A percentile compares a stretch with the other conserved stretches of the same genome.
Conservation (phyloP, 495 filamentous ascomycete species). For the Aspergillus panamensis region DNA sequence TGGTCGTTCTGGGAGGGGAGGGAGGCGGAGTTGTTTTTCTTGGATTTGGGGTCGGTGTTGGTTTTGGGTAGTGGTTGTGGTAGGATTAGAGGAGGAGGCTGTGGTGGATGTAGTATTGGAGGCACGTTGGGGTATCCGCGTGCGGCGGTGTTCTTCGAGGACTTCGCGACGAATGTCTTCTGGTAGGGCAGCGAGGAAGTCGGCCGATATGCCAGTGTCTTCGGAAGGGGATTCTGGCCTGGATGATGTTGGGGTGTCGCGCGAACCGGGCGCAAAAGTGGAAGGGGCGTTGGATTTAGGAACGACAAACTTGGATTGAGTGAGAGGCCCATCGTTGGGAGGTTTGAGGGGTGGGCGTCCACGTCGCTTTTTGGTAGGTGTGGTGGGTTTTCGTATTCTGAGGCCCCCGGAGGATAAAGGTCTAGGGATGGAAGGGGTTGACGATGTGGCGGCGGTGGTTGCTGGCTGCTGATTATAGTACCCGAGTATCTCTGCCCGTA, state of each 20-base stretch:
- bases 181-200: conserved; percentile 77
- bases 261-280: background rate
- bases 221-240: conserved; percentile 8
- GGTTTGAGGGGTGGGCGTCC: conserved; percentile 43
- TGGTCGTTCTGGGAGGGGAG: conserved; percentile 52
- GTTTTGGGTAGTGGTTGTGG: background rate
- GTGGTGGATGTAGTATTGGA: conserved; percentile 28
- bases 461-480: conserved; percentile 50
- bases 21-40: conserved; percentile 45
- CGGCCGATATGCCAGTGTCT: conserved; percentile 48
- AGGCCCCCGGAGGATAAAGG: conserved; percentile 35
- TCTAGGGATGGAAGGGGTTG: conserved; percentile 37
- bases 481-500: conserved; percentile 73
- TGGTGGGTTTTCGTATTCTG: conserved; percentile 47
- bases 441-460: conserved; percentile 37
- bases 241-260: background rate
- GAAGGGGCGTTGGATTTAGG: conserved; percentile 24
- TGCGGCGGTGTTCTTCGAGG: conserved; percentile 63
- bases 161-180: conserved; percentile 77
- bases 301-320: conserved; percentile 63
- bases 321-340: conserved; percentile 44
- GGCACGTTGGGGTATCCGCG: conserved; percentile 46
- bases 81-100: background rate
- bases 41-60: conserved; percentile 18
- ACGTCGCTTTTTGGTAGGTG: conserved; percentile 57